Evolutionary conservation across 2,329 filamentous ascomycete species (phyloP).

Genomic region (Sclerotinia nivalis): DNA sequence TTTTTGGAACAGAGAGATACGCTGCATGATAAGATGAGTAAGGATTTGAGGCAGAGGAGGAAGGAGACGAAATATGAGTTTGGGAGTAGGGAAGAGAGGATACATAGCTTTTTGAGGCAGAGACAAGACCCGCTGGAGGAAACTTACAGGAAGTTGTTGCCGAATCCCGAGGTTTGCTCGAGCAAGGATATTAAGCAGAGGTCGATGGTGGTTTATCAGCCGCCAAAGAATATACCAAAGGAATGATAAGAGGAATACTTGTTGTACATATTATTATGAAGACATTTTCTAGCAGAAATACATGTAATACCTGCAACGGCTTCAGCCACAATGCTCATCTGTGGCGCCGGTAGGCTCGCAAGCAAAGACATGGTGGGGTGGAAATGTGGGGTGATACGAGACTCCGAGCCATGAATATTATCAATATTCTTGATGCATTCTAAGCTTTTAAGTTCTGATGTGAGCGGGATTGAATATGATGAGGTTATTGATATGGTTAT

Average conservation of each 20-base stretch:
- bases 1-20: constrained; percentile 67
- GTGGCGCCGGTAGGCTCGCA: not conserved
- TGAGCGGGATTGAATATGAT: not conserved
- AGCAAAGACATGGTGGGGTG: not conserved
- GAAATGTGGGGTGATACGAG: constrained; percentile 9
- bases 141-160: constrained; percentile 48
- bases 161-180: constrained; percentile 48
- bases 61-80: constrained; percentile 54
- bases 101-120: constrained; percentile 75
- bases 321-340: constrained; percentile 4
- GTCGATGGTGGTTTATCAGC: constrained; percentile 28
- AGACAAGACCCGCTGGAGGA: constrained; percentile 50
- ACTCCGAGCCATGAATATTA: not conserved
- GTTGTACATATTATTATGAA: constrained; percentile 10
- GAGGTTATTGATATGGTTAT: not conserved
- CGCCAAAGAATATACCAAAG: constrained; percentile 16
- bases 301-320: not conserved
- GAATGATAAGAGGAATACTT: not conserved
- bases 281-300: too few relatives aligned
- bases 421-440: not conserved
- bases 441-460: not conserved
- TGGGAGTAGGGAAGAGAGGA: constrained; percentile 61
- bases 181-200: constrained; percentile 44
- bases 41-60: constrained; percentile 56
- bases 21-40: constrained; percentile 66